These are phyloP conservation scores for Hyaloscypha hepaticicola DNA, from an alignment of 495 filamentous ascomycete genomes.

Conservation along the genomic window DNA sequence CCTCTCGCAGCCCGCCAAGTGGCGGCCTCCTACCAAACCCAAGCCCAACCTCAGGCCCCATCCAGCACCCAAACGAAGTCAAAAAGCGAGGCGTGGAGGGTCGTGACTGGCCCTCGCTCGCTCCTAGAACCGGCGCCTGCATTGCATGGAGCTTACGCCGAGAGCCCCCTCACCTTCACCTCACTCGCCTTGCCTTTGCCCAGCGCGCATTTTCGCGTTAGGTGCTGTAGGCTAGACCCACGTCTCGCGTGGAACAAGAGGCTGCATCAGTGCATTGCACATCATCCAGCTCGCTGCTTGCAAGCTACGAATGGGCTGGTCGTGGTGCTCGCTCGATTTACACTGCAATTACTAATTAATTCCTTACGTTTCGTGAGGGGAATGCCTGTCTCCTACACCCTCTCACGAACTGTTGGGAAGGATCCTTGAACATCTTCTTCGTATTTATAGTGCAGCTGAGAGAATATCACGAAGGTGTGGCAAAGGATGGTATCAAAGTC, in stretches of 20 bases:
- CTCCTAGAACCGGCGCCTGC: too few species aligned
- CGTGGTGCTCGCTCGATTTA: neutral
- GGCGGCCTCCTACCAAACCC: neutral
- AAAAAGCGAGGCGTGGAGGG: too few species aligned
- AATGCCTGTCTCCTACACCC: neutral
- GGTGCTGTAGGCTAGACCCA: neutral
- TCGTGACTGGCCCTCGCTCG: too few species aligned
- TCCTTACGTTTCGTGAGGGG: neutral
- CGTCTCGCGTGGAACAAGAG: neutral
- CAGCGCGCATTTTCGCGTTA: neutral
- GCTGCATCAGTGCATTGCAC: too few species aligned
- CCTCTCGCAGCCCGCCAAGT: neutral
- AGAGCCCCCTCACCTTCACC: too few species aligned
- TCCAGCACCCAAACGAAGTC: too few species aligned
- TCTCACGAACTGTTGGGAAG: neutral
- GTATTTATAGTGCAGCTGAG: neutral
- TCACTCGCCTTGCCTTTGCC: too few species aligned
- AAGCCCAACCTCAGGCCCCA: too few species aligned
- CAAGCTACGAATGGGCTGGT: neutral
- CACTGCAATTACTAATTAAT: neutral
- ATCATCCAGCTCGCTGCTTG: neutral
- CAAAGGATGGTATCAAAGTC: neutral
- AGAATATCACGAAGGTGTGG: neutral
- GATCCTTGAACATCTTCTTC: neutral
- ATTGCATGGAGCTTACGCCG: too few species aligned